These are phyloP conservation scores for Hanseniaspora sp. DNA, from an alignment of 1,139 yeast species.

Conservation along the genomic window DNA sequence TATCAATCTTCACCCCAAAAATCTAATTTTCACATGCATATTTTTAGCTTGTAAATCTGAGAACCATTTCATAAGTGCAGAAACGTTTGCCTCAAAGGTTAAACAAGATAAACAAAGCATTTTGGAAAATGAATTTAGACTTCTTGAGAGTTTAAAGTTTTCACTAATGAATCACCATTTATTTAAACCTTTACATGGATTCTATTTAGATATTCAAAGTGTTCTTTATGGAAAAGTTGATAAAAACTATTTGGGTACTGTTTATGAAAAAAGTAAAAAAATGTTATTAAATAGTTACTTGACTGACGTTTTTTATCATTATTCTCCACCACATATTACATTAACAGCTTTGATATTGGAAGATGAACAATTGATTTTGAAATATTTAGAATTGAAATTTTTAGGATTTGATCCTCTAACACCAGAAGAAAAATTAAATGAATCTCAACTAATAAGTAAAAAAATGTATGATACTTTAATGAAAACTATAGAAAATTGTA, in stretches of 20 bases:
- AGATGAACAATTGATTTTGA: constrained; percentile 52
- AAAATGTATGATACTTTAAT: constrained; percentile 34
- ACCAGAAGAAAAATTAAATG: constrained; percentile 16
- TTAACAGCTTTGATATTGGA: constrained; percentile 66
- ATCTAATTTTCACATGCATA: constrained; percentile 69
- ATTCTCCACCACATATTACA: constrained; percentile 91
- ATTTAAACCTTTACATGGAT: constrained; percentile 77
- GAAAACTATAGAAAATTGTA: constrained; percentile 40
- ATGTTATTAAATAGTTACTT: constrained; percentile 54
- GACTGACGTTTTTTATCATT: constrained; percentile 65
- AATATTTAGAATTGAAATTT: constrained; percentile 55
- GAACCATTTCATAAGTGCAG: constrained; percentile 76
- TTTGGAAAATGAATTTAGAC: constrained; percentile 63
- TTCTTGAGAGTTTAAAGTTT: constrained; percentile 64
- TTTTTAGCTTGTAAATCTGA: constrained; percentile 90
- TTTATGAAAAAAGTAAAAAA: constrained; percentile 59
- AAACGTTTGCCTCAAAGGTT: constrained; percentile 62
- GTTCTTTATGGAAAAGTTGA: constrained; percentile 36
- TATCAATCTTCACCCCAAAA: constrained; percentile 80
- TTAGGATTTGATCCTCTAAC: constrained; percentile 22
- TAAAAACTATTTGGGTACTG: constrained; percentile 32
- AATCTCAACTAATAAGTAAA: constrained; percentile 23
- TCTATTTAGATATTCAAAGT: constrained; percentile 76
- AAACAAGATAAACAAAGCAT: constrained; percentile 57
- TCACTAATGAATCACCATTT: constrained; percentile 83